Evolutionary conservation across 352 stramenopile genomes (phyloP).

Genomic region (Phytopythium vexans): DNA sequence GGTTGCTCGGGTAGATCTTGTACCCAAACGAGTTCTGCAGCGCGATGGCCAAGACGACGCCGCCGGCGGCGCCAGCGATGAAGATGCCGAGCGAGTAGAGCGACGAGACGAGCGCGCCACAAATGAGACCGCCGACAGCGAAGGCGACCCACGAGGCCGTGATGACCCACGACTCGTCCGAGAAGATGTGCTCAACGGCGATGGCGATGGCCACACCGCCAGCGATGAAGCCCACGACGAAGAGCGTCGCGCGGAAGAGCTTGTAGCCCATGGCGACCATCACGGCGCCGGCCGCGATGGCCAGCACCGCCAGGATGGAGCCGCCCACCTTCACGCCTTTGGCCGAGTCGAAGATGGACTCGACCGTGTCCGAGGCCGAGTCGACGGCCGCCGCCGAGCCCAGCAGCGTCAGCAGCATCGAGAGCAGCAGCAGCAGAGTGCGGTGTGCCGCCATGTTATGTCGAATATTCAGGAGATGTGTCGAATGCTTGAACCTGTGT

Average conservation of each 20-base stretch:
- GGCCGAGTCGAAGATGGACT: slow-evolving; percentile 41
- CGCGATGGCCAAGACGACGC: slow-evolving; percentile 49
- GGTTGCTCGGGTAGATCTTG: slow-evolving; percentile 51
- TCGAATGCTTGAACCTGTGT: neutral
- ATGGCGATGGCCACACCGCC: slow-evolving; percentile 41
- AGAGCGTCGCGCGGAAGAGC: slow-evolving; percentile 54
- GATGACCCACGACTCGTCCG: slow-evolving; percentile 42
- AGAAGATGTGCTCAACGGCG: slow-evolving; percentile 36
- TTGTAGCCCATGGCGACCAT: slow-evolving; percentile 58
- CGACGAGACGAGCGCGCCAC: slow-evolving; percentile 40
- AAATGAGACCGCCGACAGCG: slow-evolving; percentile 42
- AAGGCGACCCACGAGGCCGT: slow-evolving; percentile 64
- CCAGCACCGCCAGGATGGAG: slow-evolving; percentile 31
- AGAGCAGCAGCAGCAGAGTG: slow-evolving; percentile 10
- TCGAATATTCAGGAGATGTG: neutral
- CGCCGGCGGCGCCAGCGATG: slow-evolving; percentile 41
- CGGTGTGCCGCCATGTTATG: neutral
- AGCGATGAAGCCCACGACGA: slow-evolving; percentile 46
- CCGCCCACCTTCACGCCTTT: slow-evolving; percentile 28
- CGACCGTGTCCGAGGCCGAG: slow-evolving; percentile 29
- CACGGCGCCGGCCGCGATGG: slow-evolving; percentile 35
- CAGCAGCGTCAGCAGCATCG: slow-evolving; percentile 16
- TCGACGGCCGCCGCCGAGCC: slow-evolving; percentile 11
- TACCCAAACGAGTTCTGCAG: slow-evolving; percentile 55
- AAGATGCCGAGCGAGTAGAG: slow-evolving; percentile 61